Conservation (phyloP, 257 asterid species). For the Nicotiana paniculata region DNA sequence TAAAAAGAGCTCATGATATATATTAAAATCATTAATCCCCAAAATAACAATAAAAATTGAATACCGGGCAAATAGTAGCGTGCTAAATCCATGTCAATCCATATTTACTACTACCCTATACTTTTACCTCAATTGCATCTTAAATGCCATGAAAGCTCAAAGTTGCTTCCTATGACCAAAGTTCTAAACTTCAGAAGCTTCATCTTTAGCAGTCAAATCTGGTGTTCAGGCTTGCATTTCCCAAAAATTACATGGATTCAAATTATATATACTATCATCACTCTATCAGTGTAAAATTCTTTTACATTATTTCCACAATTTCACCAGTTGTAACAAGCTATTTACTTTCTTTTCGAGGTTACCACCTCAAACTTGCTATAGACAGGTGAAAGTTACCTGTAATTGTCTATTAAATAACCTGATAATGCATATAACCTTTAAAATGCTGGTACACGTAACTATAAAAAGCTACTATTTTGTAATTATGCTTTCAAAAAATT, state of each 20-base stretch:
- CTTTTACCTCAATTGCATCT: background rate
- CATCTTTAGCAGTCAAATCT: background rate
- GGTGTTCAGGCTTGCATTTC: background rate
- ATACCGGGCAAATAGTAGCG: background rate
- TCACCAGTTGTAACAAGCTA: background rate
- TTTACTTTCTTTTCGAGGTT: background rate
- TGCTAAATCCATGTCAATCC: background rate
- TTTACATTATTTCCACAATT: background rate
- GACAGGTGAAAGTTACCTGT: background rate
- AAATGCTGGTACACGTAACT: background rate
- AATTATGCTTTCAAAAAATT: background rate
- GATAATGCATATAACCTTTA: background rate
- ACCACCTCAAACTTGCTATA: background rate
- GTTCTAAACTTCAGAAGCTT: background rate
- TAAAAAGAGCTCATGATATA: background rate
- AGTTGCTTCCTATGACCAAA: background rate
- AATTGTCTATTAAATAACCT: background rate
- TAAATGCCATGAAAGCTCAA: background rate
- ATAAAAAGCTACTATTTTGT: background rate
- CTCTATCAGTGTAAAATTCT: background rate
- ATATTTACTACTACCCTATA: background rate
- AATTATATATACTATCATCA: background rate
- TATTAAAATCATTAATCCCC: background rate
- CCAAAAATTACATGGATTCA: background rate
- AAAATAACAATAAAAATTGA: background rate